A percentile compares a stretch with the other conserved stretches of the same genome.
These are phyloP conservation scores for Castanospermum australe DNA, from an alignment of 306 rosid species.

Conservation along the genomic window DNA sequence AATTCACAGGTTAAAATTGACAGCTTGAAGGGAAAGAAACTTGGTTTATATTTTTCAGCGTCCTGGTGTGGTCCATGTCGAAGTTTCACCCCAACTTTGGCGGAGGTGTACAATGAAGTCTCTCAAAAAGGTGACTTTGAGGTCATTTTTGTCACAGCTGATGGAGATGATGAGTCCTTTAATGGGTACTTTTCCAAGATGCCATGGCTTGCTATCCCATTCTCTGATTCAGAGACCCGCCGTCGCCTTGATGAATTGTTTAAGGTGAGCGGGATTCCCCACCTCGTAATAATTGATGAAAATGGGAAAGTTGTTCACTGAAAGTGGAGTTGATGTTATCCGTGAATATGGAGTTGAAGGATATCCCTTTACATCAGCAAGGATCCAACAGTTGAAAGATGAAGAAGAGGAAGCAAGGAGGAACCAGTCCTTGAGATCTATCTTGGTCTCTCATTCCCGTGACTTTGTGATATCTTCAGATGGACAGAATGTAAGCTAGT, in stretches of 20 bases:
- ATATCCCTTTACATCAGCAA: constrained; percentile 58
- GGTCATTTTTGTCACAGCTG: constrained; percentile 53
- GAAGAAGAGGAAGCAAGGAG: constrained; percentile 51
- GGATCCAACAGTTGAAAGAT: constrained; percentile 48
- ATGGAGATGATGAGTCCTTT: constrained; percentile 58
- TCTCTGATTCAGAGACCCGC: constrained; percentile 54
- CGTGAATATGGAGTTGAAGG: constrained; percentile 54
- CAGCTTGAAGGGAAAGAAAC: constrained; percentile 63
- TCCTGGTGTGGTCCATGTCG: constrained; percentile 74
- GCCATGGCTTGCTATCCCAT: constrained; percentile 85
- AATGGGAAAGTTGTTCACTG: constrained; percentile 49
- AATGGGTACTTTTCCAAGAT: constrained; percentile 63
- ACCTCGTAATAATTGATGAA: constrained; percentile 54
- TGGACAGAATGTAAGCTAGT: constrained; percentile 45
- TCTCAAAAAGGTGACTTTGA: constrained; percentile 59
- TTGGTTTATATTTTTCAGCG: constrained; percentile 71
- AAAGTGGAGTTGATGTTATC: constrained; percentile 40
- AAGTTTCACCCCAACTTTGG: constrained; percentile 55
- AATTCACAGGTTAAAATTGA: constrained; percentile 60
- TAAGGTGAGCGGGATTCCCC: constrained; percentile 59
- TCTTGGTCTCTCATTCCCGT: constrained; percentile 52
- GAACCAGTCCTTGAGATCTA: constrained; percentile 51
- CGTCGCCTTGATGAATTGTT: constrained; percentile 46
- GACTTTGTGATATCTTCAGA: constrained; percentile 58
- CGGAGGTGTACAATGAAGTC: constrained; percentile 53